Conservation (phyloP, 805 yeast species). For the Kuraishia hungarica region DNA sequence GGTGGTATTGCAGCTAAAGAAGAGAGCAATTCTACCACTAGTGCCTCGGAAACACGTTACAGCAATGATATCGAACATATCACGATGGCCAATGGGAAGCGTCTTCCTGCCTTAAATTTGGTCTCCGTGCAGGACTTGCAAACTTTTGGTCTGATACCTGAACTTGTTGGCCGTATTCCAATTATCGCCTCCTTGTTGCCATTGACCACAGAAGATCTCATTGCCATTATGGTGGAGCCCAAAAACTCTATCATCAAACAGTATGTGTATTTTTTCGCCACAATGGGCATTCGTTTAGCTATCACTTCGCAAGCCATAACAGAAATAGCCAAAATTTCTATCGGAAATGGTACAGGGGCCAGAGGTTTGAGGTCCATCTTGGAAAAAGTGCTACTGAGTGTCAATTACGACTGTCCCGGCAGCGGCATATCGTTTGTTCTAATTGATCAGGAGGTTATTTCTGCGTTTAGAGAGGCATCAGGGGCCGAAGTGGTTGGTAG, state of each 20-base stretch:
- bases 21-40: background rate
- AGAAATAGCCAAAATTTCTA: constrained; percentile 39
- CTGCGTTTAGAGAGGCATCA: constrained; percentile 23
- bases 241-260: constrained; percentile 45
- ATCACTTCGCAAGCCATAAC: constrained; percentile 39
- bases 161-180: constrained; percentile 51
- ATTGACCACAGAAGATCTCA: constrained; percentile 33
- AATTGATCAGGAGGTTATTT: constrained; percentile 35
- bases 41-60: constrained; percentile 1
- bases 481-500: constrained; percentile 7
- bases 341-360: constrained; percentile 51
- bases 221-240: constrained; percentile 44
- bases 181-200: constrained; percentile 40
- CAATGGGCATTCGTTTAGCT: constrained; percentile 40
- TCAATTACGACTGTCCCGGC: constrained; percentile 54
- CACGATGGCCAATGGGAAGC: constrained; percentile 26
- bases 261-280: constrained; percentile 43
- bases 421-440: constrained; percentile 43
- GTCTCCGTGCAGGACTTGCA: constrained; percentile 43
- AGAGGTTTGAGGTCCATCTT: constrained; percentile 48
- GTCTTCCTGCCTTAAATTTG: constrained; percentile 32
- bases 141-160: constrained; percentile 50
- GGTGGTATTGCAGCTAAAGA: background rate
- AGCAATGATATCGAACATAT: constrained; percentile 24
- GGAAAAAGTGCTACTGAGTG: constrained; percentile 40